These are phyloP conservation scores for Naganishia liquefaciens DNA, from an alignment of 1,284 basidiomycete genomes.

Conservation along the genomic window DNA sequence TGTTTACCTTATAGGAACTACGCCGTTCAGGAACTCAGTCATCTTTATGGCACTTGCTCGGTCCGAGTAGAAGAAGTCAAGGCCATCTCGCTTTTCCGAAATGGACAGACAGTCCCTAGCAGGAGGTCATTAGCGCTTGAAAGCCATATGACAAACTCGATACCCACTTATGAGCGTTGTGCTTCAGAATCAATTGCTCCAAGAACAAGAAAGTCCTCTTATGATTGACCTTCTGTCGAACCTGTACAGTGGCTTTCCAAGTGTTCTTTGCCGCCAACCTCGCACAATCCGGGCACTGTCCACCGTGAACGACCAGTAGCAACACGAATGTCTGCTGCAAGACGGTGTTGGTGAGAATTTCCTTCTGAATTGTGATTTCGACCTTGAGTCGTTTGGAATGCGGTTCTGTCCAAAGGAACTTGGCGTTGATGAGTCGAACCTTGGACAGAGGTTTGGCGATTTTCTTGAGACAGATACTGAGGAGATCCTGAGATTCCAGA, in stretches of 20 bases:
- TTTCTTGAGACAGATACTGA: conserved; percentile 85
- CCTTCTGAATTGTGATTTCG: conserved; percentile 97
- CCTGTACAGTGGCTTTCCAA: conserved; percentile 96
- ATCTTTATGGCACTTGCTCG: conserved; percentile 92
- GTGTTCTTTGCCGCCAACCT: conserved; percentile 96
- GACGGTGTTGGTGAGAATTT: conserved; percentile 92
- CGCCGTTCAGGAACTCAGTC: conserved; percentile 88
- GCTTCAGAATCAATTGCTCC: conserved; percentile 96
- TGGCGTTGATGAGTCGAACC: conserved; percentile 93
- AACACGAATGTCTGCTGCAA: conserved; percentile 97
- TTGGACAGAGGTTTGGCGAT: conserved; percentile 85
- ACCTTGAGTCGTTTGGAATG: conserved; percentile 91
- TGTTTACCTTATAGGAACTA: conserved; percentile 80
- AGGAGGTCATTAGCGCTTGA: background rate
- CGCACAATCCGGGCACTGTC: conserved; percentile 92
- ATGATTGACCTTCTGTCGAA: conserved; percentile 94
- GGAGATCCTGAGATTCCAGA: conserved; percentile 88
- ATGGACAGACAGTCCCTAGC: conserved; percentile 92
- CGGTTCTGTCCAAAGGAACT: conserved; percentile 99
- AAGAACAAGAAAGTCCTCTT: conserved; percentile 98
- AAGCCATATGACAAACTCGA: background rate
- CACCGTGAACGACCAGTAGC: conserved; percentile 91
- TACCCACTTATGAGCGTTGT: conserved; percentile 80
- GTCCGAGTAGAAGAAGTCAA: conserved; percentile 94
- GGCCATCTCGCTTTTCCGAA: conserved; percentile 88